Evolutionary conservation across 2,329 filamentous ascomycete species (phyloP), one percentile per base, ranked within the genome.

Genomic region (Cladosporium sphaerospermum): DNA sequence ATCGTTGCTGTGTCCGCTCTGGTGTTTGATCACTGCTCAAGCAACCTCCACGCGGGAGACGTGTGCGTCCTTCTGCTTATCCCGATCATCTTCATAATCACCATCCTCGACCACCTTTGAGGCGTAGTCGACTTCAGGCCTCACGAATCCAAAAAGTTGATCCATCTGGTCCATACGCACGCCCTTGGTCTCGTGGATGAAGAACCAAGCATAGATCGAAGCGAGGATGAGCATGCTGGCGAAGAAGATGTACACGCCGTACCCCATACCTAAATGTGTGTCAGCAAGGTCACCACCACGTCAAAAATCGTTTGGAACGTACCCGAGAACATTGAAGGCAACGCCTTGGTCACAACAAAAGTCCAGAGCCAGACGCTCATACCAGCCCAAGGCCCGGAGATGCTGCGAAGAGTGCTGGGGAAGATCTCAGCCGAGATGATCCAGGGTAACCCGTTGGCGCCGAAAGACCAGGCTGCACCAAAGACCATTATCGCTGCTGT

Each of bases 381-480:
- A 3, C 63, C 67, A 3, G 65, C 67, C 54, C 64, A 71, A 0
- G 70, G 67, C 11, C 70, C 69, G 1, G 67, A 70, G 42, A 74
- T 64, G 14, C 64, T 68, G 5, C 71, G 63, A 14, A 73, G 59
- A 1, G 66, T 66, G 3, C 64, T 63, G 0, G 72, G 71, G 57
- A 74, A 73, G 19, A 73, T 74, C 57, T 74, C 71, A 2, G 71
- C 65, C 1, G 68, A 70, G n/a, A 73, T 69, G 55, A 74, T 73
- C 70, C 71, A 73, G 0, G 70, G 71, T 0, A 73, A 56, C 2
- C 71, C 71, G 44, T 73, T 73, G 1, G 67, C 64, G 37, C 70
- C 69, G 16, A 53, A 53, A 11, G 64, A 68, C 70, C 69, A 73
- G 1, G 61, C 60, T 7, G 64, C 67, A 1, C 67, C 69, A 39